Evolutionary conservation across 306 rosid species (phyloP).

Genomic region (Hippophae tibetana): DNA sequence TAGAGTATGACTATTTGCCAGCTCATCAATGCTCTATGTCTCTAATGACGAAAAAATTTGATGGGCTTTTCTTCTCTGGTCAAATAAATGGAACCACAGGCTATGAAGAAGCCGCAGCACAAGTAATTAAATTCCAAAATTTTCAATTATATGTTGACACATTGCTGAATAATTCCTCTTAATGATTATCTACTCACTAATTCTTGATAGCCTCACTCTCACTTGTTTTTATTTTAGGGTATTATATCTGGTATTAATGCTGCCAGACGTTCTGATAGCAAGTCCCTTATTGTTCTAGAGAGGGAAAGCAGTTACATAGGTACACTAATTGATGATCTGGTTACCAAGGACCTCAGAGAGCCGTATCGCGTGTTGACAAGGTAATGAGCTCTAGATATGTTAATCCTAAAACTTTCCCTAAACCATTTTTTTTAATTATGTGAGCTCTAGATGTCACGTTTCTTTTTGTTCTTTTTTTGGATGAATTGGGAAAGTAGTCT

Average conservation of each 20-base stretch:
- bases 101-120: constrained; percentile 98
- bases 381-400: constrained; percentile 20
- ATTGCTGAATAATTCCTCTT: neutral
- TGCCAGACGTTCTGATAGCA: constrained; percentile 79
- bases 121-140: constrained; percentile 36
- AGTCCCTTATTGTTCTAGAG: constrained; percentile 80
- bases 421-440: neutral
- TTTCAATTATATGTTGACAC: constrained; percentile 12
- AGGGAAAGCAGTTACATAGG: constrained; percentile 91
- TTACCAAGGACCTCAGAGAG: constrained; percentile 56
- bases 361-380: constrained; percentile 61
- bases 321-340: constrained; percentile 75
- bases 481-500: no score
- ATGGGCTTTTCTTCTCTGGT: constrained; percentile 94
- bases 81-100: constrained; percentile 99
- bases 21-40: constrained; percentile 86
- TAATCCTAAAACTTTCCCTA: constrained; percentile 4
- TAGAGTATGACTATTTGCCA: constrained; percentile 89
- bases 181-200: neutral
- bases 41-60: constrained; percentile 89
- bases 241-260: constrained; percentile 89
- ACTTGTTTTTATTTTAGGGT: constrained; percentile 39
- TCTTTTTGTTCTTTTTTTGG: no score
- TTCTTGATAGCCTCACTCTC: constrained; percentile 3
- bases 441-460: no score